A percentile compares a stretch with the other conserved stretches of the same genome.
Conservation (phyloP, 257 asterid genomes). For the Lycium barbarum region DNA sequence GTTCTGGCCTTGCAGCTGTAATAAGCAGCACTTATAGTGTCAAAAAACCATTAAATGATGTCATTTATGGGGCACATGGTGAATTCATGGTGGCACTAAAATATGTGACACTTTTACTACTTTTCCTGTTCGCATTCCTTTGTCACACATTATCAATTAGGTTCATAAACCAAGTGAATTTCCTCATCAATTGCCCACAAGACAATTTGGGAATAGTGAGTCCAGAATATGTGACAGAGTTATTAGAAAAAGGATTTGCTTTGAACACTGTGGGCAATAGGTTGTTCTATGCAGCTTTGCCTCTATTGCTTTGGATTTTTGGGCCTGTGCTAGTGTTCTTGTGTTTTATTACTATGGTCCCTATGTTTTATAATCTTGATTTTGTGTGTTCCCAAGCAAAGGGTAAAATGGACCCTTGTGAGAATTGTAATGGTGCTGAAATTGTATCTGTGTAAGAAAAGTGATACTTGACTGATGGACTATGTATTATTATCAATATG, state of each 20-base stretch:
- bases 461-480: not conserved
- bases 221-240: conserved; percentile 68
- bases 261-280: conserved; percentile 82
- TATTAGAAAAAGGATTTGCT: conserved; percentile 67
- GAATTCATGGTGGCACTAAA: conserved; percentile 88
- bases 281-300: conserved; percentile 79
- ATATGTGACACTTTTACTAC: conserved; percentile 69
- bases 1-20: conserved; percentile 85
- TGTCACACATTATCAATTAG: conserved; percentile 86
- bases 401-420: conserved; percentile 34
- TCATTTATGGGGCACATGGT: conserved; percentile 87
- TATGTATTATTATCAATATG: not conserved
- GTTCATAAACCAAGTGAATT: conserved; percentile 82
- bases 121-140: conserved; percentile 75
- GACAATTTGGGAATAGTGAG: conserved; percentile 53
- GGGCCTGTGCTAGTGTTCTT: conserved; percentile 86
- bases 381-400: conserved; percentile 50
- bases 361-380: conserved; percentile 80
- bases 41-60: conserved; percentile 80
- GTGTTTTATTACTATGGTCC: conserved; percentile 69
- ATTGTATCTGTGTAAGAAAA: conserved; percentile 28
- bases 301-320: conserved; percentile 83
- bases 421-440: conserved; percentile 32
- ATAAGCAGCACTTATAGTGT: conserved; percentile 92
- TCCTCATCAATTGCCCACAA: conserved; percentile 79